Evolutionary conservation across 768 basidiomycete species (phyloP), one percentile per base, ranked within the genome.

Genomic region (Lentinula sp.): DNA sequence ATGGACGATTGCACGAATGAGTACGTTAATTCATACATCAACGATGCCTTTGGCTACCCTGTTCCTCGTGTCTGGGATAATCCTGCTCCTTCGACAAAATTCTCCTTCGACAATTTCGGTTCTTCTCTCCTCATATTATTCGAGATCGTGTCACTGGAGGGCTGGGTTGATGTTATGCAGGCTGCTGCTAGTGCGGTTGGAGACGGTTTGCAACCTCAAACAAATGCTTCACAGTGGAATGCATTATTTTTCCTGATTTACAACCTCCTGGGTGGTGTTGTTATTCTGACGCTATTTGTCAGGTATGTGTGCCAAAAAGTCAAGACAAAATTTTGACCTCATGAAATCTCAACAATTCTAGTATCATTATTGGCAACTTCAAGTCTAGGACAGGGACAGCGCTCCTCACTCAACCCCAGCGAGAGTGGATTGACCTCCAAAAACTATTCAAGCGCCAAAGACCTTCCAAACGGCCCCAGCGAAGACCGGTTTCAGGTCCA

Each of bases 331-430:
- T 23, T n/a, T 28, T 28, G 28, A 28, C 28, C 28, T 45, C 48
- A 45, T 55, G 41, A 66, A 69, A n/a, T 70, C 51, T 2, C 53
- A 18, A 62, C 53, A 64, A 62, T 60, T 62, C 15, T 62, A 96
- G 93, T 79, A 92, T 98, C 72, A 97, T 98, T 74, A 97, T 98
- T 69, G 88, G 88, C 50, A 95, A 95, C 72, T 97, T 97, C 74
- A 87, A 86, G 53, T 83, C 86, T 2, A 87, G 89, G 63, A 95
- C 93, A 2, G 95, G 95, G 15, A 83, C 85, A 4, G 94, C 95
- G 1, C 83, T 95, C 51, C 73, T 96, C 36, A 97, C 95, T 0
- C 81, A 87, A 60, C 81, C 93, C 15, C 96, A 98, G 66, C 79
- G 90, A 59, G 93, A 94, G 71, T 98, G 95, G 95, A 91, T 95